These are phyloP conservation scores for Rhynchospora breviuscula DNA, from an alignment of 176 grass and related monocot species.

Conservation along the genomic window DNA sequence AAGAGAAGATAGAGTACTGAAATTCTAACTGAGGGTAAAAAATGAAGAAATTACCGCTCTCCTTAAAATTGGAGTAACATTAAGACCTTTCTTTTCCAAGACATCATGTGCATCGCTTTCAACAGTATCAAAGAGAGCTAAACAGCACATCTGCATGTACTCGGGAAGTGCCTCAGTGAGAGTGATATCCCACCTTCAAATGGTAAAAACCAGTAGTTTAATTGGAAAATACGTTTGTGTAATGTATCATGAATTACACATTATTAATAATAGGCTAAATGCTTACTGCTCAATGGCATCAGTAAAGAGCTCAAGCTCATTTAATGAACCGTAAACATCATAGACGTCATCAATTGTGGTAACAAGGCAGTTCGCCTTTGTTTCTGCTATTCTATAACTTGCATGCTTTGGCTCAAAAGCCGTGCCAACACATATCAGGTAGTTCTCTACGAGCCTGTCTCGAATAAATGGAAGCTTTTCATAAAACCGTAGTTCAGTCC, in stretches of 20 bases:
- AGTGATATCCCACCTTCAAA: constrained; percentile 12
- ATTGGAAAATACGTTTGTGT: no score
- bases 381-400: background rate
- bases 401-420: background rate
- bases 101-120: background rate
- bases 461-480: constrained; percentile 12
- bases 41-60: background rate
- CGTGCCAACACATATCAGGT: background rate
- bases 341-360: no score
- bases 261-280: no score
- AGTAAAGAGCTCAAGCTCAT: no score
- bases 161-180: background rate
- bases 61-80: constrained; percentile 1
- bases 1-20: no score
- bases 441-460: constrained; percentile 13
- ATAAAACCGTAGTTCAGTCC: background rate
- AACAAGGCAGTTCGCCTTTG: background rate
- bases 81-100: constrained; percentile 12
- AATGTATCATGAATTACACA: no score
- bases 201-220: background rate
- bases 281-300: no score
- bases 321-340: no score
- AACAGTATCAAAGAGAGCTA: constrained; percentile 20
- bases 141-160: constrained; percentile 14
- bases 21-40: no score